Conservation (phyloP, 1,284 basidiomycete species). For the Ustilago shanxiensis region DNA sequence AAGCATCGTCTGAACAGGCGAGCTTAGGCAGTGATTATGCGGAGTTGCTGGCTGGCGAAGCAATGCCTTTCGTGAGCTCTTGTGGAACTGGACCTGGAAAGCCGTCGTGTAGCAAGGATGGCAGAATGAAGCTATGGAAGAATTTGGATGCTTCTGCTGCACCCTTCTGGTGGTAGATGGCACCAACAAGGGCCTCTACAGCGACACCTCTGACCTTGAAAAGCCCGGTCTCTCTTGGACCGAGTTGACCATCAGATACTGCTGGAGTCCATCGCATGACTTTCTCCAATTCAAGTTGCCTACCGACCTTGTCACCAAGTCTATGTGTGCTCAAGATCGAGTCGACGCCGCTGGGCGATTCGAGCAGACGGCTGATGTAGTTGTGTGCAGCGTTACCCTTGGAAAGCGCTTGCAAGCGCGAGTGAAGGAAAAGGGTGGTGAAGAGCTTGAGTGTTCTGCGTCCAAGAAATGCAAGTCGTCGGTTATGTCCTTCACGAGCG, state of each 20-base stretch:
- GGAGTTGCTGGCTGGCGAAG: background rate
- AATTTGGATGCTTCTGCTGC: slow-evolving; percentile 38
- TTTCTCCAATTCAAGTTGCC: slow-evolving; percentile 61
- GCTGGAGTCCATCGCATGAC: slow-evolving; percentile 70
- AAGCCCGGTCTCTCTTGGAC: slow-evolving; percentile 63
- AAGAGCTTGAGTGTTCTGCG: slow-evolving; percentile 63
- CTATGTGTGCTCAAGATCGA: slow-evolving; percentile 55
- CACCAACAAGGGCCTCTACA: slow-evolving; percentile 69
- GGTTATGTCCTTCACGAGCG: slow-evolving; percentile 61
- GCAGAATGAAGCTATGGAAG: slow-evolving; percentile 37
- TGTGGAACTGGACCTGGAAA: slow-evolving; percentile 43
- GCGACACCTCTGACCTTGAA: slow-evolving; percentile 67
- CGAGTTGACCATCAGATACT: slow-evolving; percentile 49
- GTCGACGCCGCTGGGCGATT: slow-evolving; percentile 45
- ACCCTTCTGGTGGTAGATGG: slow-evolving; percentile 64
- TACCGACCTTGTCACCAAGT: slow-evolving; percentile 64
- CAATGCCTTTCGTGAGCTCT: slow-evolving; percentile 25
- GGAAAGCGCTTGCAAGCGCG: slow-evolving; percentile 26
- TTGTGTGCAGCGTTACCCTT: slow-evolving; percentile 23
- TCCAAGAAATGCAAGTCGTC: slow-evolving; percentile 64
- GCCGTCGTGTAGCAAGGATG: slow-evolving; percentile 29
- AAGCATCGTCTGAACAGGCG: background rate
- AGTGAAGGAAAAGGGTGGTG: slow-evolving; percentile 61
- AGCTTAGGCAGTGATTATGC: slow-evolving; percentile 1
- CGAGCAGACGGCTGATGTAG: slow-evolving; percentile 52